Percentiles rank a stretch among this genome's conserved stretches.
These are phyloP conservation scores for Alternaria atra DNA, from an alignment of 2,329 filamentous ascomycete species.

Conservation along the genomic window DNA sequence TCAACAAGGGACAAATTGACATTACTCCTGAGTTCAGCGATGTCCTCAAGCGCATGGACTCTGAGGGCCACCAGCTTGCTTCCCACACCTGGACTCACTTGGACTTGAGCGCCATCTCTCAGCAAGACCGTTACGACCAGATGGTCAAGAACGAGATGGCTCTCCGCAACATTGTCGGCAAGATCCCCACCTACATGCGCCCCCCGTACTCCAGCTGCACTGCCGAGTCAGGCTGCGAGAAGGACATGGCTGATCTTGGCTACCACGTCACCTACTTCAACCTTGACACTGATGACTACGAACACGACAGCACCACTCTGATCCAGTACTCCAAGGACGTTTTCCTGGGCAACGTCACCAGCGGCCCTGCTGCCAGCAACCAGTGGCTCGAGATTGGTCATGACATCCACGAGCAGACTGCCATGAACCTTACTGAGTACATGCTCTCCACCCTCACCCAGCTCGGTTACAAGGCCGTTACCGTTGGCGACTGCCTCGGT, in stretches of 20 bases:
- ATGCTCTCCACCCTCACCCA: slow-evolving; percentile 54
- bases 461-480: slow-evolving; percentile 57
- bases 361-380: slow-evolving; percentile 29
- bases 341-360: slow-evolving; percentile 59
- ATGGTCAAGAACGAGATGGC: slow-evolving; percentile 66
- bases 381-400: slow-evolving; percentile 64
- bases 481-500: slow-evolving; percentile 58
- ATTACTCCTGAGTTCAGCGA: slow-evolving; percentile 56
- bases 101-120: slow-evolving; percentile 57
- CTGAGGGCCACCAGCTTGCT: slow-evolving; percentile 68
- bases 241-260: slow-evolving; percentile 56
- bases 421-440: slow-evolving; percentile 54
- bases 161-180: slow-evolving; percentile 64
- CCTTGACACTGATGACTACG: slow-evolving; percentile 70
- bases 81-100: slow-evolving; percentile 66
- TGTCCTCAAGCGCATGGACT: slow-evolving; percentile 65
- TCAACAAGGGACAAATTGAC: slow-evolving; percentile 66
- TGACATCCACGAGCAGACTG: slow-evolving; percentile 59
- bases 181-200: slow-evolving; percentile 65
- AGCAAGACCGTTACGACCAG: slow-evolving; percentile 56
- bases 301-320: slow-evolving; percentile 58
- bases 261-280: slow-evolving; percentile 70
- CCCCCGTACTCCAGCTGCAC: slow-evolving; percentile 60
- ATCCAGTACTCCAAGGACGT: slow-evolving; percentile 64
- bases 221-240: slow-evolving; percentile 46